phyloP scores from a whole-genome alignment of 2,329 filamentous ascomycete species.

The Eutypa lata region DNA sequence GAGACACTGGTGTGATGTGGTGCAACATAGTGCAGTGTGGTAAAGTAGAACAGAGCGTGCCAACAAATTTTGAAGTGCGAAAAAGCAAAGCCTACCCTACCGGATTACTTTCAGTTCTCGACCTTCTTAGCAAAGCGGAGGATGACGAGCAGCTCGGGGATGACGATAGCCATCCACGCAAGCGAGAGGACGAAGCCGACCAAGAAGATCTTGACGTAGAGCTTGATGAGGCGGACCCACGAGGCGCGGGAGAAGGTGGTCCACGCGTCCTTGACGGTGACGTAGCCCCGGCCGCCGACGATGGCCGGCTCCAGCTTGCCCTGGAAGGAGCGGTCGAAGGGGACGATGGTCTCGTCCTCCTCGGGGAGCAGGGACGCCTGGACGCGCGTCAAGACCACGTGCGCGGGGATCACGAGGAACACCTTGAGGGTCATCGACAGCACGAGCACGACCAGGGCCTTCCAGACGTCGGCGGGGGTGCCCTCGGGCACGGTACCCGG shows the following conservation, averaged over 20 bases:
- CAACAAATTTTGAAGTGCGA: too few relatives aligned
- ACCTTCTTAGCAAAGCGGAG: constrained; percentile 24
- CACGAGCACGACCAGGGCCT: constrained; percentile 43
- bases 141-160: constrained; percentile 49
- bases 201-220: constrained; percentile 69
- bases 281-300: constrained; percentile 68
- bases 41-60: too few relatives aligned
- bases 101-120: constrained; percentile 12
- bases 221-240: constrained; percentile 69
- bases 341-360: constrained; percentile 78
- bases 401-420: constrained; percentile 70
- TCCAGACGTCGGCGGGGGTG: constrained; percentile 39
- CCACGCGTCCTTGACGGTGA: constrained; percentile 75
- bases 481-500: constrained; percentile 35
- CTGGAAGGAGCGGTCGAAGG: constrained; percentile 84
- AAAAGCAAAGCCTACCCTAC: too few relatives aligned
- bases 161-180: constrained; percentile 46
- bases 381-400: constrained; percentile 74
- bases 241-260: constrained; percentile 70
- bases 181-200: constrained; percentile 48
- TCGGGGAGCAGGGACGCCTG: constrained; percentile 84
- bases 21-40: too few relatives aligned
- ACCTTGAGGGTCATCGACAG: constrained; percentile 50
- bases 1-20: too few relatives aligned
- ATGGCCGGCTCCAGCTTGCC: constrained; percentile 73